Conservation (phyloP, 148 eudicot genomes). For the Chenopodium berlandieri region DNA sequence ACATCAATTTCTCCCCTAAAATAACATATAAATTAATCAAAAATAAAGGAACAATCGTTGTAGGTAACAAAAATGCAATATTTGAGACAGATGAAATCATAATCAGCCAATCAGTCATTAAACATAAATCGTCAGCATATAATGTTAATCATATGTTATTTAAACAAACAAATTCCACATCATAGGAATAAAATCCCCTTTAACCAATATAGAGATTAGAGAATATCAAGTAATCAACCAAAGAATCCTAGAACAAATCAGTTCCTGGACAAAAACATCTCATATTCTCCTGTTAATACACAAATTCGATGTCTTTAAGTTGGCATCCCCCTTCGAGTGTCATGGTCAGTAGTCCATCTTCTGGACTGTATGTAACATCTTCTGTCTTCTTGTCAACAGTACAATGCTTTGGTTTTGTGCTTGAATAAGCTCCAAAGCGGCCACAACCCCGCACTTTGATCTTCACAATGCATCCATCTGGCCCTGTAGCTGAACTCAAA, state of each 20-base stretch:
- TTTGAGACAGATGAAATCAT: too few species aligned
- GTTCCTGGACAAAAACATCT: neutral
- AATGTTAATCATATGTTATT: too few species aligned
- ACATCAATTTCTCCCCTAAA: neutral
- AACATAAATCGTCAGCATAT: too few species aligned
- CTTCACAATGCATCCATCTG: conserved; percentile 30
- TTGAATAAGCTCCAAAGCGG: conserved; percentile 52
- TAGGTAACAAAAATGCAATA: too few species aligned
- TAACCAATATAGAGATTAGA: too few species aligned
- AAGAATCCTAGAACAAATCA: neutral
- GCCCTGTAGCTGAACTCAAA: conserved; percentile 17
- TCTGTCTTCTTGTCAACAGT: conserved; percentile 28
- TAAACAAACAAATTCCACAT: too few species aligned
- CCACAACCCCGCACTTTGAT: conserved; percentile 47
- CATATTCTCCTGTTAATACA: conserved; percentile 25
- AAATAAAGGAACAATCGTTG: neutral
- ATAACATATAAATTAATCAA: too few species aligned
- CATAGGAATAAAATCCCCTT: too few species aligned
- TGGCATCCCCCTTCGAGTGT: conserved; percentile 46
- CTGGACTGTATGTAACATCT: conserved; percentile 16
- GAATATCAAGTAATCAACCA: neutral
- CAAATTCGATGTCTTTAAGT: conserved; percentile 39
- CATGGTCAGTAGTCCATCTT: conserved; percentile 44
- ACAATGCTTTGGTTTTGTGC: conserved; percentile 34
- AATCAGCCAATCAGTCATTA: too few species aligned